These are phyloP conservation scores for Rhododendron mucronatum DNA, from an alignment of 148 eudicot species.

Conservation along the genomic window DNA sequence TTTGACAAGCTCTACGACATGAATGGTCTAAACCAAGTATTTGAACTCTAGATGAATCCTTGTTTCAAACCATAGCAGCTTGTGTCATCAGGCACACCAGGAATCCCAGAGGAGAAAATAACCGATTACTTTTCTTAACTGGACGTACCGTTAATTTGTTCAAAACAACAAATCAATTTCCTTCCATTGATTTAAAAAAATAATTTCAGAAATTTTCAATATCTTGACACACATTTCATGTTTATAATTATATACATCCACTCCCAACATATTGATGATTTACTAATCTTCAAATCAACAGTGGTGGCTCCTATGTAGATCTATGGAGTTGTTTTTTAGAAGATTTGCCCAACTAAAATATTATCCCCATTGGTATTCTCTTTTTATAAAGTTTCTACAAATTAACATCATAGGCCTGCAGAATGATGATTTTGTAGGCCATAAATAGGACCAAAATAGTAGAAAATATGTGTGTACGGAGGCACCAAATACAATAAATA, in stretches of 20 bases:
- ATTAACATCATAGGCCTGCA: not conserved
- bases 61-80: not conserved
- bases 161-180: not conserved
- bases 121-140: not conserved
- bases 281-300: not conserved
- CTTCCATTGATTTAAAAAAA: not conserved
- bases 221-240: not conserved
- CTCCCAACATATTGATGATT: not conserved
- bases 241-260: not conserved
- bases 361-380: not conserved
- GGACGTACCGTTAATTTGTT: not conserved
- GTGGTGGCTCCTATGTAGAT: not conserved
- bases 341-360: not conserved
- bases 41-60: not conserved
- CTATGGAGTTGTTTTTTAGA: not conserved
- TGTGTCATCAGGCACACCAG: not conserved
- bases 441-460: not conserved
- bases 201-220: not conserved
- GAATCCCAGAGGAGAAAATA: not conserved
- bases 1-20: too few relatives aligned
- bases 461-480: not conserved
- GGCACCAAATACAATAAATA: not conserved
- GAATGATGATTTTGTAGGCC: conserved; percentile 2
- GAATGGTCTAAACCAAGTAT: too few relatives aligned
- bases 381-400: not conserved